A percentile compares a stretch with the other conserved stretches of the same genome.
Evolutionary conservation across 1,284 basidiomycete genomes (phyloP).

Genomic region (Porodaedalea pini): DNA sequence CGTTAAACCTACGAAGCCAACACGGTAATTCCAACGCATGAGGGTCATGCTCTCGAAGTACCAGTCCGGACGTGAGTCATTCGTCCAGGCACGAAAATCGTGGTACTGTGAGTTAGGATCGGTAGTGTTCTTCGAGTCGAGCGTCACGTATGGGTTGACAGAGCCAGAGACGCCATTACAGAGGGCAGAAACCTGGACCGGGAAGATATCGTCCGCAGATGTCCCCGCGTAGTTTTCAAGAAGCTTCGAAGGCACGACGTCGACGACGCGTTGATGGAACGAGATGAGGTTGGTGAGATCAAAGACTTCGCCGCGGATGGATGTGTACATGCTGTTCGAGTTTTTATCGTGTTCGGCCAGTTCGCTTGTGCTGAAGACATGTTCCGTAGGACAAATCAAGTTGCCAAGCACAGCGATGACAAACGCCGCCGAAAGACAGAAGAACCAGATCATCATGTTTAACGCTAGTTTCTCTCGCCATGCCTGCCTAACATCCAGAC

Average conservation of each 20-base stretch:
- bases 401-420: slow-evolving; percentile 88
- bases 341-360: slow-evolving; percentile 67
- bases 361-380: slow-evolving; percentile 83
- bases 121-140: slow-evolving; percentile 79
- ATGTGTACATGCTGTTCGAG: slow-evolving; percentile 74
- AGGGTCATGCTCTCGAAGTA: slow-evolving; percentile 90
- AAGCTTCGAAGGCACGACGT: slow-evolving; percentile 71
- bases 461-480: slow-evolving; percentile 97
- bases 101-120: slow-evolving; percentile 87
- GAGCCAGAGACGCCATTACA: slow-evolving; percentile 84
- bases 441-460: slow-evolving; percentile 95
- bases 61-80: slow-evolving; percentile 95
- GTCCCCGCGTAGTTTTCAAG: slow-evolving; percentile 84
- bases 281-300: slow-evolving; percentile 61
- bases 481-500: slow-evolving; percentile 89
- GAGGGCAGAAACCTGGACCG: slow-evolving; percentile 93
- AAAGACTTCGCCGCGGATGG: slow-evolving; percentile 92
- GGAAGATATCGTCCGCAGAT: slow-evolving; percentile 80
- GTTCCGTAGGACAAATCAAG: slow-evolving; percentile 92
- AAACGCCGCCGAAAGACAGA: slow-evolving; percentile 85
- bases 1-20: slow-evolving; percentile 89
- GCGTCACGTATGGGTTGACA: slow-evolving; percentile 81
- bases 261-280: slow-evolving; percentile 66
- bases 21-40: slow-evolving; percentile 85
- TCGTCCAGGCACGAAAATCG: slow-evolving; percentile 87